Evolutionary conservation across 805 yeast species (phyloP).

Genomic region (Hanseniaspora clermontiae): DNA sequence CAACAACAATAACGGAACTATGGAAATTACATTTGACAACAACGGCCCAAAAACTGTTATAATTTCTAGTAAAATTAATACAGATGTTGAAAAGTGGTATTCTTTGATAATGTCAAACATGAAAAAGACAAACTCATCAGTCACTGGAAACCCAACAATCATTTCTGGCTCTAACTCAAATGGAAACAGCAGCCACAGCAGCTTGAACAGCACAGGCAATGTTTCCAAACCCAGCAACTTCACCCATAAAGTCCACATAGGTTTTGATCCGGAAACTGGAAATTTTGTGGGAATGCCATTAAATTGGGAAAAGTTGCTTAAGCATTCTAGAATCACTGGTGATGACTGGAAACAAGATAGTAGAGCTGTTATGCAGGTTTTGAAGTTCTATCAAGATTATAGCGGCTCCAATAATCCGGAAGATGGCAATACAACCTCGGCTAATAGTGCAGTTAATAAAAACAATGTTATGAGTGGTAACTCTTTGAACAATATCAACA

Average conservation of each 20-base stretch:
- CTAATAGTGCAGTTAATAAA: conserved; percentile 4
- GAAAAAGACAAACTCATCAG: neutral
- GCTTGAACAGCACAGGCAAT: conserved; percentile 27
- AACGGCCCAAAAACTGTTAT: conserved; percentile 7
- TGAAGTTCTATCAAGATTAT: conserved; percentile 56
- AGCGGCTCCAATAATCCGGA: conserved; percentile 18
- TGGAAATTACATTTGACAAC: conserved; percentile 7
- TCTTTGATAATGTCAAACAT: neutral
- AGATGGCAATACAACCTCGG: neutral
- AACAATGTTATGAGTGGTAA: neutral
- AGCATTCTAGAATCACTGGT: conserved; percentile 77
- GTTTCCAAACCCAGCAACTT: conserved; percentile 91
- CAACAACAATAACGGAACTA: neutral
- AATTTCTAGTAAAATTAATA: neutral
- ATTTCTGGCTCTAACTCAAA: neutral
- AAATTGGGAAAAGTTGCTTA: conserved; percentile 78
- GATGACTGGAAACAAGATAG: conserved; percentile 91
- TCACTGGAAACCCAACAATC: neutral
- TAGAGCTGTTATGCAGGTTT: conserved; percentile 84
- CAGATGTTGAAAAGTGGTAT: conserved; percentile 5
- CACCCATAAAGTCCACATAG: conserved; percentile 85
- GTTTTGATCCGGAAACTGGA: conserved; percentile 73
- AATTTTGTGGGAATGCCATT: conserved; percentile 86
- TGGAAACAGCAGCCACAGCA: conserved; percentile 20
- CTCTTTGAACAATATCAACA: neutral